Percentiles rank a stretch among this genome's conserved stretches.
Evolutionary conservation across 2,329 filamentous ascomycete species (phyloP).

Genomic region (Tolypocladium capitatum): DNA sequence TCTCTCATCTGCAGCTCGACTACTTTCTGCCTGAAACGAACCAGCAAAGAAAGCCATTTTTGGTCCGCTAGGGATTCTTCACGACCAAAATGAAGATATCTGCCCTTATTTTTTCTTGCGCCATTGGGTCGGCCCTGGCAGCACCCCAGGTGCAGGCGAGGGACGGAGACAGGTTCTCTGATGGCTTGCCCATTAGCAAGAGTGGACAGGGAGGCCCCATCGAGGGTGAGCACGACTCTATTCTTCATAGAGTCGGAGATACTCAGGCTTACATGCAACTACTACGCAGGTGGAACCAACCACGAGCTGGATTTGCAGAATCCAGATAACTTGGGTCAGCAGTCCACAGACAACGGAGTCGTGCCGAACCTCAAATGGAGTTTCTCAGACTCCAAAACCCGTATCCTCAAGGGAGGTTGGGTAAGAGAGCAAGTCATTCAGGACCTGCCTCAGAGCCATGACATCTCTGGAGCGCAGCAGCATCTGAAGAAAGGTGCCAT

Average conservation of each 20-base stretch:
- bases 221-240: slow-evolving; percentile 31
- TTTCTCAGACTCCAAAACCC: slow-evolving; percentile 54
- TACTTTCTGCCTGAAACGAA: too few relatives aligned
- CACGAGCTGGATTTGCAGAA: slow-evolving; percentile 46
- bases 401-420: slow-evolving; percentile 51
- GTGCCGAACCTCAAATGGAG: slow-evolving; percentile 58
- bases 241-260: neutral
- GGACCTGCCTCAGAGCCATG: slow-evolving; percentile 52
- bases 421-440: slow-evolving; percentile 51
- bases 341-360: slow-evolving; percentile 47
- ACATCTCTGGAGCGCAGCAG: slow-evolving; percentile 55
- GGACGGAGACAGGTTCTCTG: slow-evolving; percentile 22
- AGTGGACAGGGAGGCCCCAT: slow-evolving; percentile 46
- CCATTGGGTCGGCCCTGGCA: slow-evolving; percentile 4
- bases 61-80: neutral
- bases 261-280: neutral
- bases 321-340: slow-evolving; percentile 47
- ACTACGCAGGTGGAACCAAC: slow-evolving; percentile 46
- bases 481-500: slow-evolving; percentile 54
- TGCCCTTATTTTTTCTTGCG: slow-evolving; percentile 2
- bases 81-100: neutral
- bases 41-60: neutral
- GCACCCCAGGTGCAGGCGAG: slow-evolving; percentile 10
- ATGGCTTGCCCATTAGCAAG: slow-evolving; percentile 43
- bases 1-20: too few relatives aligned